phyloP scores from a whole-genome alignment of 768 basidiomycete species.

The Amanita pallidorosea region DNA sequence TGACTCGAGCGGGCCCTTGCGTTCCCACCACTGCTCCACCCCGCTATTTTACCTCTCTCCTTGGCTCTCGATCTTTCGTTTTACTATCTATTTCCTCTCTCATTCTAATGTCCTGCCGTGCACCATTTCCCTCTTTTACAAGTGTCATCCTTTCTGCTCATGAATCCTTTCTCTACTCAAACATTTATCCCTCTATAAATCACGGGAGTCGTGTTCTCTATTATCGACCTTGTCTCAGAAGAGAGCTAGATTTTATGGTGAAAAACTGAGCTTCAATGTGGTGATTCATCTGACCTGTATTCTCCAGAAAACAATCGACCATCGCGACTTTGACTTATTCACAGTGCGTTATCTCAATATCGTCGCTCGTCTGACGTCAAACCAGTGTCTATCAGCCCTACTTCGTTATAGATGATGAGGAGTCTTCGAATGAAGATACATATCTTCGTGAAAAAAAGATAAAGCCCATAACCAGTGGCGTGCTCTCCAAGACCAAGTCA shows the following conservation, averaged over 20 bases:
- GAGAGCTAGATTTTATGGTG: slow-evolving; percentile 1
- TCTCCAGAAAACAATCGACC: not conserved
- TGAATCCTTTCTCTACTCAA: not conserved
- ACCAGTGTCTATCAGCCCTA: not conserved
- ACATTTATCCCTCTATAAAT: not conserved
- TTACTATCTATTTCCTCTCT: not conserved
- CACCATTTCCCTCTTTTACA: slow-evolving; percentile 4
- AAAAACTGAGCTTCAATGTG: not conserved
- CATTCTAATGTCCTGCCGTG: not conserved
- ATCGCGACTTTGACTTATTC: not conserved
- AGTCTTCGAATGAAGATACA: not conserved
- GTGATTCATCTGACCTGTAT: not conserved
- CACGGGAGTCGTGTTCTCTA: not conserved
- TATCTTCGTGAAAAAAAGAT: not conserved
- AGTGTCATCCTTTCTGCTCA: slow-evolving; percentile 1
- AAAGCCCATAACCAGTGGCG: not conserved
- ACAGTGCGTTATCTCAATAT: not conserved
- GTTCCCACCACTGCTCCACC: slow-evolving; percentile 4
- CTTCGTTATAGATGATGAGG: not conserved
- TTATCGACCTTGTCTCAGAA: not conserved
- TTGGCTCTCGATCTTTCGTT: not conserved
- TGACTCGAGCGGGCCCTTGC: slow-evolving; percentile 2
- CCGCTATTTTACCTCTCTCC: not conserved
- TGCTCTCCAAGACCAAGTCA: not conserved
- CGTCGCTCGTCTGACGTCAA: too few species aligned